Percentiles rank a stretch among this genome's conserved stretches.
Evolutionary conservation across 2,329 filamentous ascomycete genomes (phyloP).

Genomic region (Eurotiales sp.): DNA sequence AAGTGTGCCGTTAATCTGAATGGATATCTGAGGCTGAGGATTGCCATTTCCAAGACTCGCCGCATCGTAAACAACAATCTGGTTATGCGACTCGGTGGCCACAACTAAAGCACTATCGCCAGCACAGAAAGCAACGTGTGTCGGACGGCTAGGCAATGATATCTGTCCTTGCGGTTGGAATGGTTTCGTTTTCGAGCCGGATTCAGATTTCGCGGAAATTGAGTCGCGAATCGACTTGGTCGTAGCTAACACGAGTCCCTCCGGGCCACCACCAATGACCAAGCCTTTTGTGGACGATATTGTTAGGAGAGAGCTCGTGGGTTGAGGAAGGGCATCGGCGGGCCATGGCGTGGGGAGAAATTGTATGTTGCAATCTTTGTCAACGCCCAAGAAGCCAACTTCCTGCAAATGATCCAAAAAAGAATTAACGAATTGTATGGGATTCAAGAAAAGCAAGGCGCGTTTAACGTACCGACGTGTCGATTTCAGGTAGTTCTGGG

Average conservation of each 20-base stretch:
- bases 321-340: constrained; percentile 61
- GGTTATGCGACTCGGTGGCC: constrained; percentile 75
- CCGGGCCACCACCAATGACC: constrained; percentile 81
- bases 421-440: constrained; percentile 10
- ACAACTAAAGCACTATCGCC: constrained; percentile 81
- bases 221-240: constrained; percentile 75
- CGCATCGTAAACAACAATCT: constrained; percentile 78
- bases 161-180: constrained; percentile 74
- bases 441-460: no score
- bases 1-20: constrained; percentile 72
- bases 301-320: constrained; percentile 77
- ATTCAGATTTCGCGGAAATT: constrained; percentile 58
- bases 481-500: constrained; percentile 69
- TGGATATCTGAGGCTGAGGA: constrained; percentile 66
- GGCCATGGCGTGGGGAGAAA: constrained; percentile 76
- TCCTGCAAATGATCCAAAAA: constrained; percentile 43
- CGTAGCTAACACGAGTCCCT: constrained; percentile 69
- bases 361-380: constrained; percentile 77
- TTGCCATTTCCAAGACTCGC: constrained; percentile 63
- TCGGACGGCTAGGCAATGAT: constrained; percentile 69
- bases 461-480: constrained; percentile 64
- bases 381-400: constrained; percentile 76
- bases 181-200: constrained; percentile 61
- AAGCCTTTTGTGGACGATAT: constrained; percentile 77
- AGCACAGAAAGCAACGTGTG: constrained; percentile 86